Base-by-base conservation (phyloP, 768 basidiomycete genomes). In the Tulasnella sp. region DNA sequence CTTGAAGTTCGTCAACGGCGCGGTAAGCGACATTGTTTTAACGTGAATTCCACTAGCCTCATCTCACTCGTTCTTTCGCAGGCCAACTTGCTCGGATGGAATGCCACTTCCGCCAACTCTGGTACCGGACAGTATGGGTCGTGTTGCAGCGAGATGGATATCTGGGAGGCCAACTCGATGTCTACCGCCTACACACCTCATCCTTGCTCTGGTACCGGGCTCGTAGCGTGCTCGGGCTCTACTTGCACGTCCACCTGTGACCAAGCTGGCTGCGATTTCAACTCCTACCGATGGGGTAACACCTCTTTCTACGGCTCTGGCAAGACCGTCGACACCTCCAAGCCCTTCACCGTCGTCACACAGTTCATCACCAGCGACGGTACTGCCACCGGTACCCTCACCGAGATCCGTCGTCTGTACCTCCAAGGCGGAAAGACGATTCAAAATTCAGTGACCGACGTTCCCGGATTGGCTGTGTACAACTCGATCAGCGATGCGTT, bases 251-350 rank as follows among this genome's bases (percentile, higher is more conserved):
- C 74, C 47, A 67, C 76, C 45, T 81, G 80, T 70, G 79, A 81
- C 70, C 72, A 73, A 62, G 78, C 77, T 64, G 80, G 80, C 45
- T 82, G 80, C 69, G 80, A 81, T 65, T 82, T 80, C 76, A 82
- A 80, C 77, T 78, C 80, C 32, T 82, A 67, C 75, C 79, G 80
- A 67, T 73, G 77, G 76, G 80, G 79, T 30, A 65, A 73, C 69
- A 56, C 45, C 17, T 61, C 67, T 53, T 81, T 79, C 76, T 74
- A 75, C 67, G 80, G 80, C 42, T 66, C 67, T 21, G 76, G 75
- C 63, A 65, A 68, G 68, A 77, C 72, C 56, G 74, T 81, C 68
- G 76, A 80, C 73, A 81, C 79, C 68, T 72, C 60, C 68, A 66
- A 70, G 63, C 73, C 72, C 64, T 73, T 82, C 73, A 81, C 79